Evolutionary conservation across 345 rosid genomes (phyloP), one percentile per base, ranked within the genome.

Genomic region (Luvunga scandens): DNA sequence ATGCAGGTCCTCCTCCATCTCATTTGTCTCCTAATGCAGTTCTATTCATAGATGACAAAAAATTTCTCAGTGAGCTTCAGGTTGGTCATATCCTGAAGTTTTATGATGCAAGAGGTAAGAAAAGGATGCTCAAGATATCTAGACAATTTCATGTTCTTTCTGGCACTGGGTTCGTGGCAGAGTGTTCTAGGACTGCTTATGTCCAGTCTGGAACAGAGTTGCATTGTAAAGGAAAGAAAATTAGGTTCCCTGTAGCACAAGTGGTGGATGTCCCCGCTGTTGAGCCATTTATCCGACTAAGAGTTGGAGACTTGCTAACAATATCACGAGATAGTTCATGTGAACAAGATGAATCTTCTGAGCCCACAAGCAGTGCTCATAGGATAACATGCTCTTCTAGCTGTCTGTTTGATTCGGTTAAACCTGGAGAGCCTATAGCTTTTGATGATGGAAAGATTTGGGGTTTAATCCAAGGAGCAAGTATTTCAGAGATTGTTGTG

Each of bases 381-480:
- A 87, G 85, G 75, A 63, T 90, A 59, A 80, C 86, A 22, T 91
- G 93, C 73, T 77, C 91, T 24, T 90, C 91, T 0, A 85, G 91
- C 71, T 88, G 88, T 81, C 86, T 91, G 28, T 91, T 91, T 69
- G 87, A 86, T 75, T 88, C 92, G 0, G 91, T 90, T 68, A 88
- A 86, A 81, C 87, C 89, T 30, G 92, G 95, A 14, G 92, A 91
- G 39, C 84, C 79, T 72, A 88, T 91, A 36, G 85, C 90, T 71
- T 91, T 91, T 65, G 95, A 91, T 73, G 95, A 91, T 76, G 95
- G 95, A 3, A 91, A 87, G 83, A 87, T 88, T 25, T 86, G 89
- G 93, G 93, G 95, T 25, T 62, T 78, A 65, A 86, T 88, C 75
- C 84, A 90, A 81, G 93, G 91, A 81, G 78, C 88, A 33, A 78